Evolutionary conservation across 257 asterid species (phyloP).

Genomic region (Rubia yunnanensis): DNA sequence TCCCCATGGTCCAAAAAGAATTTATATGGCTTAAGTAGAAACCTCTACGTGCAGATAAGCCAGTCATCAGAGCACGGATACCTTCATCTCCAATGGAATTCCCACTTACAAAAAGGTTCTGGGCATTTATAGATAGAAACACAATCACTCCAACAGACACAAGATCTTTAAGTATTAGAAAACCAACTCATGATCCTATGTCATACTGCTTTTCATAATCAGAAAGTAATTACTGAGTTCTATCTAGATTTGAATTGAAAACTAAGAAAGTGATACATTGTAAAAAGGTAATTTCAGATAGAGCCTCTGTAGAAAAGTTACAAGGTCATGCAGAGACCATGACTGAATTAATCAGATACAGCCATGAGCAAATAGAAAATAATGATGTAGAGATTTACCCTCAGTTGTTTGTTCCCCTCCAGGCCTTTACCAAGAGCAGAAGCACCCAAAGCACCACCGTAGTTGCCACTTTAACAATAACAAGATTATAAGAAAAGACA

Average conservation of each 20-base stretch:
- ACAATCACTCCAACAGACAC: not conserved
- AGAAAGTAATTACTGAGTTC: not conserved
- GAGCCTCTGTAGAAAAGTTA: not conserved
- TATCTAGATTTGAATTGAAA: not conserved
- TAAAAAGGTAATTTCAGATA: not conserved
- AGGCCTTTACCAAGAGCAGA: constrained; percentile 86
- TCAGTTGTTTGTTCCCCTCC: constrained; percentile 78
- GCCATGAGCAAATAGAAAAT: not conserved
- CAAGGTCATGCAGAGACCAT: not conserved
- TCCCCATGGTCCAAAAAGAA: not conserved
- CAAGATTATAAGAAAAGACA: constrained; percentile 12
- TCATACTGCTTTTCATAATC: not conserved
- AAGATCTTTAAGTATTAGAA: not conserved
- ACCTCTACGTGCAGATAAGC: constrained; percentile 78
- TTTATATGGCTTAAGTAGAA: constrained; percentile 1
- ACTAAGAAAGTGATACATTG: not conserved
- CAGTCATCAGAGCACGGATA: constrained; percentile 64
- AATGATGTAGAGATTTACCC: constrained; percentile 38
- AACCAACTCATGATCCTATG: not conserved
- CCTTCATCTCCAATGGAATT: constrained; percentile 97
- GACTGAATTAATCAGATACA: not conserved
- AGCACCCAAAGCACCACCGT: constrained; percentile 96
- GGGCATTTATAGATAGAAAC: constrained; percentile 14
- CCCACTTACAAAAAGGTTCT: constrained; percentile 91
- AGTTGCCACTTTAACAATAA: constrained; percentile 62